These are phyloP conservation scores for Sporothrix euskadiensis DNA, from an alignment of 2,329 filamentous ascomycete genomes.

Conservation along the genomic window DNA sequence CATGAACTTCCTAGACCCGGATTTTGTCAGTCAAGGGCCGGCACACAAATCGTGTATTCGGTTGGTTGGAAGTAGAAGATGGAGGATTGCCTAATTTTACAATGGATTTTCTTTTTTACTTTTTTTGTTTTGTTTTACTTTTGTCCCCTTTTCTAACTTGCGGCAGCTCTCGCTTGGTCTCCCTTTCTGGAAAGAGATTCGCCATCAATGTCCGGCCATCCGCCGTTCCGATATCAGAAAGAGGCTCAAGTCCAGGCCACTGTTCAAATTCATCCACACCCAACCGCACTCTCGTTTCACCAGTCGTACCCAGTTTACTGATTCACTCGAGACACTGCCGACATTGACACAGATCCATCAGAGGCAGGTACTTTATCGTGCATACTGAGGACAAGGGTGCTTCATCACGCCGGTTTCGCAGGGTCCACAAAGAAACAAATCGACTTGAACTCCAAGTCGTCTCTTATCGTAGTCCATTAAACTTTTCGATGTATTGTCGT, in stretches of 20 bases:
- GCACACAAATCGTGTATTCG: neutral
- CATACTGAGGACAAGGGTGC: neutral
- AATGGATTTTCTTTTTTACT: neutral
- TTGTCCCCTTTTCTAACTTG: no score
- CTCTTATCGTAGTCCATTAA: neutral
- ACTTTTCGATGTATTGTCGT: neutral
- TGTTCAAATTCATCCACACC: neutral
- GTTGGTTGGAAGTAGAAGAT: neutral
- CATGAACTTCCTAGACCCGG: conserved; percentile 16
- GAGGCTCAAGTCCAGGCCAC: neutral
- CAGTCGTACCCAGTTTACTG: neutral
- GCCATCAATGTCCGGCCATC: conserved; percentile 3
- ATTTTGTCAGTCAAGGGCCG: neutral
- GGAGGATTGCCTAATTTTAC: neutral
- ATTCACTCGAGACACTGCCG: neutral
- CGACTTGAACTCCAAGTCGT: neutral
- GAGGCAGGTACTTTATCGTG: neutral
- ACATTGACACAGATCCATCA: neutral
- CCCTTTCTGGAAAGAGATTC: neutral
- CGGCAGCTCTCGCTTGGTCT: neutral
- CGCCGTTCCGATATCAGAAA: neutral
- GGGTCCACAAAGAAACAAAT: neutral
- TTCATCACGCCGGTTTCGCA: neutral
- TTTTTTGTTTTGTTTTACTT: neutral
- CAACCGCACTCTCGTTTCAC: neutral